Base-by-base conservation (phyloP, 2,329 filamentous ascomycete species). In the Pyricularia sp. region DNA sequence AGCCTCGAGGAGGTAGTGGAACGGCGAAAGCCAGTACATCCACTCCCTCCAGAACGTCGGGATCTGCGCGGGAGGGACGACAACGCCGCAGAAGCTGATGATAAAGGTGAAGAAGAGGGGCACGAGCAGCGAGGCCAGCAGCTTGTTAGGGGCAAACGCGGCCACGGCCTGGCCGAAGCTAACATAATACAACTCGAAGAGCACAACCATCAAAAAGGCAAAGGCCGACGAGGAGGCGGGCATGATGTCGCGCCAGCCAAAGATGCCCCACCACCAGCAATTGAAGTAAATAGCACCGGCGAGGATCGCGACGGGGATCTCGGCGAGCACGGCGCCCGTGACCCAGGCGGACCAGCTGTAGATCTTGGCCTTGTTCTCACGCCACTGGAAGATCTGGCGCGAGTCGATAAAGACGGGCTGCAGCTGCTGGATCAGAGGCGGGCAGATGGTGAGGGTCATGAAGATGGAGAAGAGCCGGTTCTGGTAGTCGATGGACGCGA, bases 1-100 rank as follows among this genome's bases (percentile, higher is more conserved):
- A 33, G 80, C 80, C 4, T 84, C 83, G 77, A 88, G 85, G 4
- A 89, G 78, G 70, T 88, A 89, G 77, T 85, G 87, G 79, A 88
- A 88, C 0, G 86, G 86, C 72, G 88, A 85, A 20, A 87, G 74
- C 68, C 80, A 88, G 77, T 88, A 88, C 5, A 90, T 84, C 87
- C 88, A 91, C 71, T 84, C 84, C 28, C 81, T 79, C 91, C 91
- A 93, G 77, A 93, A 93, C 0, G 77, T 73, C 10, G 87, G 85
- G 26, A 93, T 82, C 30, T 84, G 82, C 0, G 73, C 73, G 71
- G 89, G 92, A 0, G 90, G 90, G 0, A 93, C 90, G 5, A 92
- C 81, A 1, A 93, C 89, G 71, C 91, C 91, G 73, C 90, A 93
- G 80, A 94, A 93, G 74, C 83, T 81, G 69, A 89, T 78, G 12